Evolutionary conservation across 768 basidiomycete species (phyloP), one percentile per base, ranked within the genome.

Genomic region (Lactifluus subvellereus): DNA sequence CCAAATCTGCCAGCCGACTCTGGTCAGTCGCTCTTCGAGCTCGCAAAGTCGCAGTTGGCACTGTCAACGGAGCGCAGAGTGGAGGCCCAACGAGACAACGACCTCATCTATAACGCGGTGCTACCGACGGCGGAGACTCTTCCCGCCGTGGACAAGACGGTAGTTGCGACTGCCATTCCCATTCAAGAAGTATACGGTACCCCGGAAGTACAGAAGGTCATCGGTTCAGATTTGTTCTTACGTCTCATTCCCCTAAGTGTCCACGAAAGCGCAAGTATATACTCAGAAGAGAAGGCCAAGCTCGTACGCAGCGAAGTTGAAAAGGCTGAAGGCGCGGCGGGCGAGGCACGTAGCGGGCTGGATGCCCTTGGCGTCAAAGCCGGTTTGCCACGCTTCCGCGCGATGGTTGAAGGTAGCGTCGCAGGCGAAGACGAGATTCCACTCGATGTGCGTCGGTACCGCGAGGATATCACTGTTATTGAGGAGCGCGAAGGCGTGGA

Each of bases 211-310:
- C 92, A 97, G 73, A 92, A 91, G 77, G 84, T 94, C 53, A 97
- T 99, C 67, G 97, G 97, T 1, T 84, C 84, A 18, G 96, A 98
- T 74, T 79, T 98, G 58, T 99, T 99, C 74, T 72, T 85, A 64
- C 81, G 86, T 49, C 82, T 99, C 5, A 82, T 99, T 38, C 97
- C 97, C 13, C 77, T 99, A 49, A 90, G 89, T 68, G 94, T 99
- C 6, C 95, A 98, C 72, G 95, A 98, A 75, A 91, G 90, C 66
- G 96, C 96, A 14, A 91, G 88, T 62, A 86, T 99, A 14, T 99
- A 99, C 74, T 96, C 94, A 0, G 97, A 99, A 74, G 97, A 99
- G 76, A 98, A 98, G 77, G 97, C 96, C 22, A 98, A 99, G 74
- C 72, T 91, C 32, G 93, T 94, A 8, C 81, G 97, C 45, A 84